phyloP scores from a whole-genome alignment of 345 rosid genomes.

The Isatis tinctoria region DNA sequence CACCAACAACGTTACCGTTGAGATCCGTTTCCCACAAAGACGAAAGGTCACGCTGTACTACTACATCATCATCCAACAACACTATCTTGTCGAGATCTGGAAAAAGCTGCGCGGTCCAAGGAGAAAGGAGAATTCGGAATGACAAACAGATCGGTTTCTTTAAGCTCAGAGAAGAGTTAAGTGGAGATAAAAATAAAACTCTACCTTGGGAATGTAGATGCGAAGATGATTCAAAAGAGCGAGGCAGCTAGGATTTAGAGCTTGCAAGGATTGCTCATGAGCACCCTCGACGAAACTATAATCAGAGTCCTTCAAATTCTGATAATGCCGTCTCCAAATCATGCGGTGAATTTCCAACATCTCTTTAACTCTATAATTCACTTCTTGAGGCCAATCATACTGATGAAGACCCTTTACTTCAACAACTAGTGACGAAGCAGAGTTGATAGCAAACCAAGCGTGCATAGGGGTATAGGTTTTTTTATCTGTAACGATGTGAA shows the following conservation, averaged over 20 bases:
- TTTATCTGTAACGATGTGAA: slow-evolving; percentile 89
- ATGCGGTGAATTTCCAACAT: slow-evolving; percentile 68
- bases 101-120: slow-evolving; percentile 64
- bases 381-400: slow-evolving; percentile 83
- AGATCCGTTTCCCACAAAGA: slow-evolving; percentile 77
- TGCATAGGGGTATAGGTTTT: slow-evolving; percentile 93
- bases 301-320: slow-evolving; percentile 50
- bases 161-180: background rate
- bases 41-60: slow-evolving; percentile 79
- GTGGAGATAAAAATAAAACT: background rate
- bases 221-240: slow-evolving; percentile 86
- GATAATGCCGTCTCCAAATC: slow-evolving; percentile 56
- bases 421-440: slow-evolving; percentile 57
- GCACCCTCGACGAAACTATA: slow-evolving; percentile 38
- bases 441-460: slow-evolving; percentile 88
- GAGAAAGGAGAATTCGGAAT: slow-evolving; percentile 27
- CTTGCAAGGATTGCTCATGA: slow-evolving; percentile 42
- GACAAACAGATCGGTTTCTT: slow-evolving; percentile 24
- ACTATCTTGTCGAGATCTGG: slow-evolving; percentile 88
- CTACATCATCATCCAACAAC: slow-evolving; percentile 90
- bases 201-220: slow-evolving; percentile 76
- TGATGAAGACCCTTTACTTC: slow-evolving; percentile 96
- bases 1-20: slow-evolving; percentile 70
- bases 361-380: slow-evolving; percentile 62
- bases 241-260: slow-evolving; percentile 58